Evolutionary conservation across 1,139 yeast species (phyloP), one percentile per base, ranked within the genome.

Genomic region (Kurtzmaniella quercitrusa): DNA sequence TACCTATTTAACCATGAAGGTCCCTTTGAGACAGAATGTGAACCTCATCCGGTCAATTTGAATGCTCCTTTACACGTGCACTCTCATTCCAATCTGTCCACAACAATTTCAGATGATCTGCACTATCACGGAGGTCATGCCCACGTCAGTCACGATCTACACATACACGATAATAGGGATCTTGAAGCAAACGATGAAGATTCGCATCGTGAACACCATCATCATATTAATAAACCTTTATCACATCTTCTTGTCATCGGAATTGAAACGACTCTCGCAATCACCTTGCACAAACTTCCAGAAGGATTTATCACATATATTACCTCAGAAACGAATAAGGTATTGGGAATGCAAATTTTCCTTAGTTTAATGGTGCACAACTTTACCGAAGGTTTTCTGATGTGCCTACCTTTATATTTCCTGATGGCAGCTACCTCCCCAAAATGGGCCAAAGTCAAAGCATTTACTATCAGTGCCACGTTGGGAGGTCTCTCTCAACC

Each of bases 321-420:
- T 1, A 85, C 95, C 0, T 75, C 89, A 0, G 80, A 80, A 50
- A 87, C 95, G 1, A 81, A 87, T 55, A 80, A 84, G 1, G 65
- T 74, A 39, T 65, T 89, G 23, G 98, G 98, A 0, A 56, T 88
- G 28, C 77, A 88, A 15, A 88, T 93, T 11, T 91, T 93, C 55
- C 59, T 89, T 19, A 88, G 96, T 43, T 72, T 93, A 53, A 79
- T 91, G 17, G 78, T 91, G 23, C 98, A 93, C 65, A 93, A 93
- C 61, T 82, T 88, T 51, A 84, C 91, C n/a, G 98, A 93, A 61
- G 98, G 98, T 0, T 89, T 93, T 59, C 81, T 94, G 19, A 89
- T 93, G 87, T 88, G 96, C 16, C 71, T 91, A 45, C 98, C 98
- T 0, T 68, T 93, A 36, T 93, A 83, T 57, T 77, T 89, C 44